These are phyloP conservation scores for Aspergillus chevalieri DNA, from an alignment of 2,329 filamentous ascomycete species.

Conservation along the genomic window DNA sequence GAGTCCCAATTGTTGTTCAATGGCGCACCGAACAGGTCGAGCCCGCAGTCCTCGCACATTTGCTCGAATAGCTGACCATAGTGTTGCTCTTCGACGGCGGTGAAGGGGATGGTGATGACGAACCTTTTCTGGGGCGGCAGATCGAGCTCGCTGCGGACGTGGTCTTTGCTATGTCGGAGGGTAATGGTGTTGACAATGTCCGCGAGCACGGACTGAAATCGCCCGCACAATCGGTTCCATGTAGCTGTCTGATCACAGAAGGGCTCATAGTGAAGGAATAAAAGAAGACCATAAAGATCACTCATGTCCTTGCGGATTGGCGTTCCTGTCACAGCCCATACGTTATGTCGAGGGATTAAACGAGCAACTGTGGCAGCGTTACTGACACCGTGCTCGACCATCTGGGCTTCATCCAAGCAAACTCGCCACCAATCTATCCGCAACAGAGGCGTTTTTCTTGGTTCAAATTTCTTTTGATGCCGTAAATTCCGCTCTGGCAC, in stretches of 20 bases:
- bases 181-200: conserved; percentile 66
- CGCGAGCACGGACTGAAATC: conserved; percentile 59
- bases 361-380: conserved; percentile 75
- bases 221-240: conserved; percentile 62
- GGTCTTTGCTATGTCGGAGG: conserved; percentile 78
- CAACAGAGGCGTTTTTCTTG: conserved; percentile 68
- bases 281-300: conserved; percentile 73
- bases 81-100: conserved; percentile 82
- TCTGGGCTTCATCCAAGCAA: conserved; percentile 66
- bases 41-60: conserved; percentile 64
- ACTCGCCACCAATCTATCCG: conserved; percentile 85
- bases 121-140: conserved; percentile 79
- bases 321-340: conserved; percentile 90
- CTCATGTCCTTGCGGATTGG: conserved; percentile 73
- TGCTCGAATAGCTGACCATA: conserved; percentile 70
- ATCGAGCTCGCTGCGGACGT: conserved; percentile 69
- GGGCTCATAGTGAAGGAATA: conserved; percentile 74
- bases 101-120: conserved; percentile 85
- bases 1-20: conserved; percentile 58
- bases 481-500: conserved; percentile 67
- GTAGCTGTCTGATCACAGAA: conserved; percentile 59
- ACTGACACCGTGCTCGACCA: conserved; percentile 84
- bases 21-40: conserved; percentile 61
- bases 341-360: conserved; percentile 73
- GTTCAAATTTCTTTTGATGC: conserved; percentile 57